Base-by-base conservation (phyloP, 2,329 filamentous ascomycete species). In the Xylariales sp. region DNA sequence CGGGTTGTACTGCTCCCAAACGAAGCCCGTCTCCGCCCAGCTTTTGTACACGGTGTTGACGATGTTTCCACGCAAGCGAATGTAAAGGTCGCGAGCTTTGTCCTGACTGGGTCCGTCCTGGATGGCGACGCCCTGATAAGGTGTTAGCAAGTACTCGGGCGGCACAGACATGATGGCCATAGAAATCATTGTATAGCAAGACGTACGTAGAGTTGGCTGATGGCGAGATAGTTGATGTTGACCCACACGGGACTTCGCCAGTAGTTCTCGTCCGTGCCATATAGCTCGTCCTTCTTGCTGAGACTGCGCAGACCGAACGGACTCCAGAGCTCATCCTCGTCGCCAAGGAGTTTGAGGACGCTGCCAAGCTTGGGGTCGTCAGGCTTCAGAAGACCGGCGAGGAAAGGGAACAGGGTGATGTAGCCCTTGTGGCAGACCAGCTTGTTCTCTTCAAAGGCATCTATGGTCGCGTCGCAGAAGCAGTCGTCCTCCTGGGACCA, bases 361-460 rank as follows among this genome's bases (percentile, higher is more conserved):
- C 79, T 78, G 49, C 82, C 84, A 12, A 98, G 66, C 52, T 84
- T 84, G 40, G 84, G 76, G 62, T 84, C 86, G 42, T 90, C 79
- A 2, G 84, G 70, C 46, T 79, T 76, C 43, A 97, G 58, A 45
- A 97, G 72, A 7, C 91, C 91, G 3, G 88, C 80, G 51, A 97
- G 66, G 73, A 97, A 95, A 1, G 93, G 93, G 64, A 95, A 93
- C 20, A 98, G 73, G 16, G 88, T 93, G 51, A 97, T 81, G 58
- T 98, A 98, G 15, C 93, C 93, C 65, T 95, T 95, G 70, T 97
- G 93, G 68, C 93, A 98, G 31, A 96, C 88, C 15, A 93, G 82
- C 25, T 75, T 64, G 56, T 88, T 83, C 66, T 98, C 93, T 63
- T 98, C 93, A 58, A 87, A 98, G 46, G 89, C 89, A 55, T 98